Evolutionary conservation across 2,329 filamentous ascomycete species (phyloP), one percentile per base, ranked within the genome.

Genomic region (Neofusicoccum parvum): DNA sequence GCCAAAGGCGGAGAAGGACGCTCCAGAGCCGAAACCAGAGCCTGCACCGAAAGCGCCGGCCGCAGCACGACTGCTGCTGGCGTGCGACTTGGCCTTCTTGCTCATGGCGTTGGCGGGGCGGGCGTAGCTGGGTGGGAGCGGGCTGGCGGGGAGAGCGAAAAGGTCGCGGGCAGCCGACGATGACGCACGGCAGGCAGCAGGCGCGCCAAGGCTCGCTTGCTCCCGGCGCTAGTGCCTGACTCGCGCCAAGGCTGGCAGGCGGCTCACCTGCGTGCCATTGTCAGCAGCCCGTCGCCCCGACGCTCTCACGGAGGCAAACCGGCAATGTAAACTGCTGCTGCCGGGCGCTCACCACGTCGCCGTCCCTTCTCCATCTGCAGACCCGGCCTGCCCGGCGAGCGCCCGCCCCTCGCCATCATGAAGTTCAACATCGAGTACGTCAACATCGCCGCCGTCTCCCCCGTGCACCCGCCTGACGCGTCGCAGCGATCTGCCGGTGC

Each of bases 371-470:
- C 12, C 17, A 6, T 5, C 3, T 2, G 14, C 3, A 10, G 45
- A 27, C 5, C 9, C 12, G 5, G 41, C 27, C 5, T 36, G 23
- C 20, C 32, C 56, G 43, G 43, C 56, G 41, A 60, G 15, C 27
- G 56, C 12, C n/a, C 56, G 23, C n/a, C 14, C 32, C n/a, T 17
- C 36, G 37, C 32, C 54, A 88, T 76, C 69, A 92, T 92, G 90
- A 92, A 88, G 83, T 92, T 92, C 82, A 87, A 89, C 74, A 92
- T 92, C 73, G 90, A 91, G 86, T 88, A 81, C 70, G 81, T 70
- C 43, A 58, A n/a, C 51, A 45, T 15, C 37, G 6, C 23, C 12
- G n/a, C n/a, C 46, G 39, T 20, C 41, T 12, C 59, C 45, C 12
- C 65, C 41, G 20, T 51, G 15, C 34, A 50, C 46, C 48, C 54